phyloP scores from a whole-genome alignment of 2,329 filamentous ascomycete genomes.

The Leptoxyphium fumago region DNA sequence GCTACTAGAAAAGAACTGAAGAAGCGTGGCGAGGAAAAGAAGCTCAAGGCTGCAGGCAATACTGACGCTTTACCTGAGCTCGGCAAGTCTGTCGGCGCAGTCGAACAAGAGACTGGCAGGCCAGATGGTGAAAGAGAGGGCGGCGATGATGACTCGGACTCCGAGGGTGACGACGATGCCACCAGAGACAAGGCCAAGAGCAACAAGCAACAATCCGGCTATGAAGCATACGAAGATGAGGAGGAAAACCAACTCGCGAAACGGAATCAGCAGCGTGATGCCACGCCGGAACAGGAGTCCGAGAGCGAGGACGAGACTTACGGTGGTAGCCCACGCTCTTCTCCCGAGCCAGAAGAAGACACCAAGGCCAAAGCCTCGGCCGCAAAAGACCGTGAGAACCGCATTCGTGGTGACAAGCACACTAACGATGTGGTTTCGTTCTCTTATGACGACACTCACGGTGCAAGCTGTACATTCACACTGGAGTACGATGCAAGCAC shows the following conservation, averaged over 20 bases:
- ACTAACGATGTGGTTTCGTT: conserved; percentile 59
- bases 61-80: conserved; percentile 62
- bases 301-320: conserved; percentile 45
- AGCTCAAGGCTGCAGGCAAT: conserved; percentile 38
- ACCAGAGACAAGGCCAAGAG: conserved; percentile 58
- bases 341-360: conserved; percentile 19
- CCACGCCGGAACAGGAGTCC: conserved; percentile 41
- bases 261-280: conserved; percentile 45
- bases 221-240: conserved; percentile 85
- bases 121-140: conserved; percentile 33
- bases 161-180: conserved; percentile 38
- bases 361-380: conserved; percentile 29
- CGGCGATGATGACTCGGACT: conserved; percentile 58
- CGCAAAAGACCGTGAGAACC: conserved; percentile 42
- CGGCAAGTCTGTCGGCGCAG: conserved; percentile 44
- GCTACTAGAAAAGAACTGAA: conserved; percentile 62
- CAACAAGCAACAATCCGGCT: conserved; percentile 68
- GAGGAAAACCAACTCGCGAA: conserved; percentile 66
- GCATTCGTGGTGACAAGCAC: conserved; percentile 43
- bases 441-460: conserved; percentile 59
- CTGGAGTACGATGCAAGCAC: conserved; percentile 67
- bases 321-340: conserved; percentile 29
- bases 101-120: conserved; percentile 34
- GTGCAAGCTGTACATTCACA: conserved; percentile 64
- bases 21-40: conserved; percentile 53